Percentiles rank a stretch among this genome's conserved stretches.
Conservation (phyloP, 352 stramenopile genomes). For the Phytophthora fragariaefolia region DNA sequence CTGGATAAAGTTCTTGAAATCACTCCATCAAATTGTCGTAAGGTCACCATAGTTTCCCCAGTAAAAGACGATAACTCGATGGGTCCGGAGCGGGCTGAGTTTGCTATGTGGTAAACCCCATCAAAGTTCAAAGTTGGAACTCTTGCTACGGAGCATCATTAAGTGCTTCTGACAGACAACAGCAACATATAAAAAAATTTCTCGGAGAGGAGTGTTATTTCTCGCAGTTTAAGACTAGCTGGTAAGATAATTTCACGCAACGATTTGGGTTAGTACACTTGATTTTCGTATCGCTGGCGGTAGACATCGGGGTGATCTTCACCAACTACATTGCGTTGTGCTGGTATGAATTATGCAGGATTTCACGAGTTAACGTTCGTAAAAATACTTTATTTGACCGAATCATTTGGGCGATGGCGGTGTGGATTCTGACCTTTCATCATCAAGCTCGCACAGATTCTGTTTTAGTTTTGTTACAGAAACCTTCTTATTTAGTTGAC, state of each 20-base stretch:
- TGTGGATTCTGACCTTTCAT: conserved; percentile 26
- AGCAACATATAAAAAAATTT: conserved; percentile 14
- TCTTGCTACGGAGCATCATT: too few species aligned
- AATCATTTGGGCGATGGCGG: conserved; percentile 33
- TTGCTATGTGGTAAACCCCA: not conserved
- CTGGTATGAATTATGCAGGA: conserved; percentile 23
- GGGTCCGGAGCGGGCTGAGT: not conserved
- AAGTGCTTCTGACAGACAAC: too few species aligned
- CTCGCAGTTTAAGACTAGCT: conserved; percentile 29
- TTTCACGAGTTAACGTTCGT: conserved; percentile 11
- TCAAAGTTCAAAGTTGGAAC: not conserved
- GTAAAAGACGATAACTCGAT: not conserved
- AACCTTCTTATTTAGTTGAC: too few species aligned
- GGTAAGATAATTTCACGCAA: conserved; percentile 24
- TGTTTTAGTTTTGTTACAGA: too few species aligned
- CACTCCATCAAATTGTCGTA: not conserved
- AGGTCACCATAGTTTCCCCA: not conserved
- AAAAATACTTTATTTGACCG: conserved; percentile 8
- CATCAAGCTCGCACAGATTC: conserved; percentile 7
- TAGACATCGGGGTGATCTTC: conserved; percentile 13
- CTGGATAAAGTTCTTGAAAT: conserved; percentile 16
- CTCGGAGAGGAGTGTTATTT: conserved; percentile 21
- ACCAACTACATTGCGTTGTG: conserved; percentile 33
- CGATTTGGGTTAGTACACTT: conserved; percentile 36
- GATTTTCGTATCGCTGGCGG: conserved; percentile 37